Evolutionary conservation across 176 grass and related monocot species (phyloP).

Genomic region (Phyllostachys edulis): DNA sequence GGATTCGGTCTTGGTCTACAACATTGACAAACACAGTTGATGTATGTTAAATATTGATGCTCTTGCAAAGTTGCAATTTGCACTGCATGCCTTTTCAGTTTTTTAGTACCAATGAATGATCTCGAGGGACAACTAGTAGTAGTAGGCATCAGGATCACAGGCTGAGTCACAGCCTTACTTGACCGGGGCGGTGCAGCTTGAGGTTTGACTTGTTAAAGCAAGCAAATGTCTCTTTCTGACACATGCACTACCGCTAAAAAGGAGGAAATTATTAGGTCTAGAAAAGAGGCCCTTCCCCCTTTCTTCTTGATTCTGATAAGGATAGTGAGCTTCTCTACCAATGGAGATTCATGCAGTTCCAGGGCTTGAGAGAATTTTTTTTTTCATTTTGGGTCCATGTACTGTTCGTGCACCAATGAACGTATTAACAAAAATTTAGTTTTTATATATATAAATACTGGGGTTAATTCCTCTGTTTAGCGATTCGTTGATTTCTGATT

Average conservation of each 20-base stretch:
- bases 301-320: not conserved
- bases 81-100: not conserved
- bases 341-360: slow-evolving; percentile 9
- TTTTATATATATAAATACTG: not conserved
- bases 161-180: not conserved
- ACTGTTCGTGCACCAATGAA: not conserved
- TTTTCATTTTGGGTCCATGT: not conserved
- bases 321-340: slow-evolving; percentile 15
- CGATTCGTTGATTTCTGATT: not conserved
- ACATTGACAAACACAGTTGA: not conserved
- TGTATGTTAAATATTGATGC: not conserved
- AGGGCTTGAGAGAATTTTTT: not conserved
- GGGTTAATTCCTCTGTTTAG: not conserved
- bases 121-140: not conserved
- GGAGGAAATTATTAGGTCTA: not conserved
- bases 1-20: not conserved
- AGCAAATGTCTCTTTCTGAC: not conserved
- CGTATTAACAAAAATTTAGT: not conserved
- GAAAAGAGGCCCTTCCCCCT: not conserved
- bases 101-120: not conserved
- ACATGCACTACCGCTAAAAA: slow-evolving; percentile 9
- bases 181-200: not conserved
- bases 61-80: not conserved
- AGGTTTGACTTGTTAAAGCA: slow-evolving; percentile 31
- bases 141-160: slow-evolving; percentile 6